phyloP scores from a whole-genome alignment of 192 early-diverging fungal genomes.

The Chytriomyces sp. region DNA sequence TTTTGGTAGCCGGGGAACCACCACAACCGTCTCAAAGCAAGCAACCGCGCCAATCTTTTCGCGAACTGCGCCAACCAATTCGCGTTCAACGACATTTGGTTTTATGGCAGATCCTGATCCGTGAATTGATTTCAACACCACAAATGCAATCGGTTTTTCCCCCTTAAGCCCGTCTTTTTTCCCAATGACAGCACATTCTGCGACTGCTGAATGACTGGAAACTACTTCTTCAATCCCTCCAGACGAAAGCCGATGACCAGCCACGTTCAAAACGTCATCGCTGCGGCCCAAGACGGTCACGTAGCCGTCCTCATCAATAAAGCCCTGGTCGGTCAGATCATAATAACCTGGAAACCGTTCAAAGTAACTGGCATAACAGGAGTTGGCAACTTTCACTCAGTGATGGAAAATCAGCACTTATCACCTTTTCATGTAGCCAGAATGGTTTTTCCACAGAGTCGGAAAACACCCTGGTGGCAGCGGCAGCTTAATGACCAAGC shows the following conservation, averaged over 20 bases:
- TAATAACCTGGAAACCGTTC: constrained; percentile 78
- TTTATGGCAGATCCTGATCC: neutral
- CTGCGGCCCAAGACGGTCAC: constrained; percentile 48
- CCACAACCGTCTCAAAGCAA: constrained; percentile 71
- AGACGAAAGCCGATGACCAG: constrained; percentile 82
- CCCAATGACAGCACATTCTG: constrained; percentile 53
- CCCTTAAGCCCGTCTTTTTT: constrained; percentile 45
- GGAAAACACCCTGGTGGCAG: constrained; percentile 79
- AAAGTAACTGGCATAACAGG: constrained; percentile 61
- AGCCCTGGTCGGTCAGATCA: constrained; percentile 83
- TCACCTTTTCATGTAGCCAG: constrained; percentile 65
- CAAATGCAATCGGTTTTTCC: constrained; percentile 50
- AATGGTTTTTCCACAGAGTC: constrained; percentile 79
- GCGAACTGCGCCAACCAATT: constrained; percentile 69
- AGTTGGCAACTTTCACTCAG: neutral
- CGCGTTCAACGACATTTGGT: constrained; percentile 36
- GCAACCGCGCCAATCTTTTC: constrained; percentile 78
- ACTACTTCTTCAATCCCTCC: constrained; percentile 79
- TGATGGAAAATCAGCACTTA: neutral
- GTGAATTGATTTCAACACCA: constrained; percentile 40
- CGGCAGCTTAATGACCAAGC: constrained; percentile 78
- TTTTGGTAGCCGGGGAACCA: constrained; percentile 80
- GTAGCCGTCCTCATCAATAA: constrained; percentile 67
- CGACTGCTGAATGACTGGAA: constrained; percentile 59
- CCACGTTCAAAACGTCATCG: constrained; percentile 80